These are phyloP conservation scores for Cucurbita ficifolia DNA, from an alignment of 306 rosid species.

Conservation along the genomic window DNA sequence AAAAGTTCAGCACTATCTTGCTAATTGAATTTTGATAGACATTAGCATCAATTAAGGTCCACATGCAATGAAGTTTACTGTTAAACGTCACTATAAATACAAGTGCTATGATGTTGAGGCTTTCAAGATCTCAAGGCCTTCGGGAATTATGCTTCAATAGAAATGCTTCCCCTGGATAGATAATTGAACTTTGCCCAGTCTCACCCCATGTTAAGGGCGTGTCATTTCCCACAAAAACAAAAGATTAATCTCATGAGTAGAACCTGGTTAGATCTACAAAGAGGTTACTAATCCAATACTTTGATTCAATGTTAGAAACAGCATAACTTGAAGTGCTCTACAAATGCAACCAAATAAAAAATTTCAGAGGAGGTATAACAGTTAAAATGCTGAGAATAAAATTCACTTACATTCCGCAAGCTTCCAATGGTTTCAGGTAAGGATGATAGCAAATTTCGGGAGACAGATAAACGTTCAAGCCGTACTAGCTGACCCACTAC, in stretches of 20 bases:
- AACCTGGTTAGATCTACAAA: not conserved
- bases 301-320: not conserved
- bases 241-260: not conserved
- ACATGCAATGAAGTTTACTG: not conserved
- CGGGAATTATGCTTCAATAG: not conserved
- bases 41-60: not conserved
- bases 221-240: not conserved
- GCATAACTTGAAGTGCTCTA: not conserved
- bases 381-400: not conserved
- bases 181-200: not conserved
- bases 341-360: not conserved
- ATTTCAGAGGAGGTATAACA: not conserved
- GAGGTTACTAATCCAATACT: not conserved
- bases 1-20: not conserved
- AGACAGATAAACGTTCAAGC: conserved; percentile 76
- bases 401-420: conserved; percentile 69
- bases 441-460: conserved; percentile 39
- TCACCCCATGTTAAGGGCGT: not conserved
- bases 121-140: not conserved
- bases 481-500: conserved; percentile 90
- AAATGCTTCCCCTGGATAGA: not conserved
- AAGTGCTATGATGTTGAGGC: not conserved
- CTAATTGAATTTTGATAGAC: not conserved
- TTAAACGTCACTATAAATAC: not conserved
- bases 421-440: conserved; percentile 90